Evolutionary conservation across 306 rosid species (phyloP).

Genomic region (Dalbergia oliveri): DNA sequence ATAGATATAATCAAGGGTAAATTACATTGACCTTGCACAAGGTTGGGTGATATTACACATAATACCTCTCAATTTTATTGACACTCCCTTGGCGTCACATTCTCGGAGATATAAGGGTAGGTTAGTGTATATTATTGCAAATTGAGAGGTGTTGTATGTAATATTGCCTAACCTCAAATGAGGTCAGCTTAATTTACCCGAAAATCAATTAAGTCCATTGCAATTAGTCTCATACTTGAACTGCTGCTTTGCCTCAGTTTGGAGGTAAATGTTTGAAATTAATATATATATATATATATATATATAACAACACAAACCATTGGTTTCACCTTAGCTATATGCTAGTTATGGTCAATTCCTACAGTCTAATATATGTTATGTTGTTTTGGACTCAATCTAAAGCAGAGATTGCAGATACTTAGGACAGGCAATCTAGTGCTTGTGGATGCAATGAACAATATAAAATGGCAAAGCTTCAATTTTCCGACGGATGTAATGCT

Average conservation of each 20-base stretch:
- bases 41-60: no score
- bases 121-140: no score
- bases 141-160: no score
- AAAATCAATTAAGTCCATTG: not conserved
- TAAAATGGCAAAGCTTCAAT: conserved; percentile 97
- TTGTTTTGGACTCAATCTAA: conserved; percentile 39
- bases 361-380: conserved; percentile 38
- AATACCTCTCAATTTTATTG: no score
- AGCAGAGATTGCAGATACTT: conserved; percentile 70
- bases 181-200: no score
- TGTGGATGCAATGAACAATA: conserved; percentile 56
- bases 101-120: no score
- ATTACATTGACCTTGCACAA: no score
- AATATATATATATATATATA: not conserved
- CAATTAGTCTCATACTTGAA: not conserved
- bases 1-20: no score
- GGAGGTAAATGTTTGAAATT: not conserved
- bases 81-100: no score
- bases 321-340: not conserved
- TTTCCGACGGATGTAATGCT: conserved; percentile 90
- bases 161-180: no score
- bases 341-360: conserved; percentile 7
- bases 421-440: conserved; percentile 80
- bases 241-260: not conserved
- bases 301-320: not conserved